A percentile compares a stretch with the other conserved stretches of the same genome.
phyloP scores from a whole-genome alignment of 2,329 filamentous ascomycete species.

The Phoma sp. region DNA sequence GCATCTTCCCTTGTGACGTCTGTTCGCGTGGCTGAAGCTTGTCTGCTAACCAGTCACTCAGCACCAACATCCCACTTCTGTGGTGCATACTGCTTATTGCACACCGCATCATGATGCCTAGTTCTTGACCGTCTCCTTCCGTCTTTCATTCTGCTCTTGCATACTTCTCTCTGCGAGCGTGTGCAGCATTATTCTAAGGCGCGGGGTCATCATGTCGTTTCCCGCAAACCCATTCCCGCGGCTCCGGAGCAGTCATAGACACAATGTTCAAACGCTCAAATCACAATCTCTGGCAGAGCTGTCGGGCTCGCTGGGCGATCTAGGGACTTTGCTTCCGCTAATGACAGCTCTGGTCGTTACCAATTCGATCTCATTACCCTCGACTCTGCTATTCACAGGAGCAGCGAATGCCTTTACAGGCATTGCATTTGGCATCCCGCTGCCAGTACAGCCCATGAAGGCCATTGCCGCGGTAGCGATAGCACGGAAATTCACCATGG shows the following conservation, averaged over 20 bases:
- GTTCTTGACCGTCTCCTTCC: neutral
- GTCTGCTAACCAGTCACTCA: slow-evolving; percentile 13
- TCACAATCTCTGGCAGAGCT: slow-evolving; percentile 72
- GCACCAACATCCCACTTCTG: slow-evolving; percentile 14
- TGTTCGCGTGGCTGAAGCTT: slow-evolving; percentile 17
- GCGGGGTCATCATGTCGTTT: slow-evolving; percentile 24
- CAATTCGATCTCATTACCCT: slow-evolving; percentile 75
- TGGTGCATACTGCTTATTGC: slow-evolving; percentile 6
- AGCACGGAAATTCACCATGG: slow-evolving; percentile 66
- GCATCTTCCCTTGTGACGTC: slow-evolving; percentile 17
- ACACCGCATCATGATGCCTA: slow-evolving; percentile 12
- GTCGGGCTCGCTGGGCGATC: slow-evolving; percentile 85
- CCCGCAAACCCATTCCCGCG: slow-evolving; percentile 32
- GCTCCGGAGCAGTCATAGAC: slow-evolving; percentile 36
- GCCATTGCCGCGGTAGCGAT: slow-evolving; percentile 93
- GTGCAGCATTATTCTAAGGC: neutral
- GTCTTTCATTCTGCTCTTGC: neutral
- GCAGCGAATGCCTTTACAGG: slow-evolving; percentile 86
- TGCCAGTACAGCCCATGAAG: slow-evolving; percentile 90
- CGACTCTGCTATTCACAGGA: slow-evolving; percentile 87
- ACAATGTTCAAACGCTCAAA: slow-evolving; percentile 64
- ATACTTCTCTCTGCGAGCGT: neutral
- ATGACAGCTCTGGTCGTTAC: slow-evolving; percentile 84
- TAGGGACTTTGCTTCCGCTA: slow-evolving; percentile 87
- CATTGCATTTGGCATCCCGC: slow-evolving; percentile 80